Base-by-base conservation (phyloP, 371 early-diverging fungal genomes). In the Nematocida homosporus region DNA sequence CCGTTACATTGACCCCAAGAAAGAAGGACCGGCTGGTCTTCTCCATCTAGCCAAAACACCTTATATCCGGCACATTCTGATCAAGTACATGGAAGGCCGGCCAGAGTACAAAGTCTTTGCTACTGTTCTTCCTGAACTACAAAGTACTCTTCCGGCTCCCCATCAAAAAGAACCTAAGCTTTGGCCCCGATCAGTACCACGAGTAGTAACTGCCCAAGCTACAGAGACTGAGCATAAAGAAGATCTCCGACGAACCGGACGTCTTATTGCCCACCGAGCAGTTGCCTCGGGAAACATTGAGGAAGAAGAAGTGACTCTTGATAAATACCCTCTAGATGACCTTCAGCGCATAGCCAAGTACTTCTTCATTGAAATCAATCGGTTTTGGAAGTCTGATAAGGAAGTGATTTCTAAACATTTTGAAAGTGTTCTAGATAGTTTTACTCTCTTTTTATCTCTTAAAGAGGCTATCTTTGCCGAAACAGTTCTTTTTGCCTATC, bases 381-480 rank as follows among this genome's bases (percentile, higher is more conserved):
- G 75, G 30, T 72, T 59, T 42, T 72, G 75, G 75, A 72, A 35
- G 5, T 50, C 10, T 5, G 75, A 72, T 29, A 59, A 59, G 55
- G 75, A 72, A 35, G 63, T 61, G 38, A 72, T 72, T 30, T 72
- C 75, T 0, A 68, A 77, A 44, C 56, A 72, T 34, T 72, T 72
- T 72, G 75, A 72, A 13, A 35, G 13, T 13, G 75, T 72, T 16
- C 29, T 72, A 13, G 54, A 20, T 51, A 23, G 18, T 16, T 40
- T 59, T 2, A 18, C 77, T 13, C 20, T 61, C 2, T 51, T 72
- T 27, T 6, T 59, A 27, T 27, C n/a, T n/a, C 0, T 38, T 30
- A 13, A 13, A 25, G n/a, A 2, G 4, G 42, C 63, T 20, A 50
- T 44, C 4, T 18, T 23, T 40, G 1, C 54, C 0, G 18, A 20